These are phyloP conservation scores for Saccharomyces hybrid DNA, from an alignment of 1,139 yeast genomes.

Conservation along the genomic window DNA sequence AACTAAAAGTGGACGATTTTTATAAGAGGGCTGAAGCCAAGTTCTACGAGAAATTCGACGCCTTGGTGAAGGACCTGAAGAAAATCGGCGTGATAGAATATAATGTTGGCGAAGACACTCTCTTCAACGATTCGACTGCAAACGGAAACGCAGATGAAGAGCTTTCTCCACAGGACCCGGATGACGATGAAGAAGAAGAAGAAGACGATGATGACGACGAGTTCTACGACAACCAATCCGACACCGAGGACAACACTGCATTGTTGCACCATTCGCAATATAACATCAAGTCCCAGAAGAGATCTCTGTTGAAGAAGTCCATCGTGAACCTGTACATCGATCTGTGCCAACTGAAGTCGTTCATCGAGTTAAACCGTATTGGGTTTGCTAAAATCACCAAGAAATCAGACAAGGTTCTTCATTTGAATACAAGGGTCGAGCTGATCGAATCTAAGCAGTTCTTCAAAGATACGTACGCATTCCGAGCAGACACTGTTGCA, in stretches of 20 bases:
- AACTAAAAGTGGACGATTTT: conserved; percentile 52
- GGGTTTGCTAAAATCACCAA: conserved; percentile 64
- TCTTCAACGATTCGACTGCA: neutral
- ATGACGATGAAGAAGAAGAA: conserved; percentile 19
- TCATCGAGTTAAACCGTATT: conserved; percentile 56
- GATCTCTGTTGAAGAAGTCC: conserved; percentile 49
- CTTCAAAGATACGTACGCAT: conserved; percentile 40
- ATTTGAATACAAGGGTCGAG: conserved; percentile 41
- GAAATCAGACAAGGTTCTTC: conserved; percentile 60
- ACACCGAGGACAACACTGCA: conserved; percentile 33
- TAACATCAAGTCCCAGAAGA: conserved; percentile 34
- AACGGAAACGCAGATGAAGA: neutral
- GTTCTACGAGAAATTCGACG: conserved; percentile 43
- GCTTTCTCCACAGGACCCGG: conserved; percentile 9
- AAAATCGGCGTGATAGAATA: conserved; percentile 17
- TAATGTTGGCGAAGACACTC: neutral
- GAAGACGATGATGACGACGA: conserved; percentile 19
- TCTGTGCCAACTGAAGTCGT: conserved; percentile 57
- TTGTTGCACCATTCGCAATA: conserved; percentile 33
- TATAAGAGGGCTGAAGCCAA: conserved; percentile 46
- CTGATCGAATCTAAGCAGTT: conserved; percentile 39
- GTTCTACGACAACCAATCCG: conserved; percentile 30
- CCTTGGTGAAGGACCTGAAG: conserved; percentile 42
- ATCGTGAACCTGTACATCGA: conserved; percentile 52
- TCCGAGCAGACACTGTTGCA: conserved; percentile 38